These are phyloP conservation scores for Chara braunii DNA, from an alignment of 139 green algal species.

Conservation along the genomic window DNA sequence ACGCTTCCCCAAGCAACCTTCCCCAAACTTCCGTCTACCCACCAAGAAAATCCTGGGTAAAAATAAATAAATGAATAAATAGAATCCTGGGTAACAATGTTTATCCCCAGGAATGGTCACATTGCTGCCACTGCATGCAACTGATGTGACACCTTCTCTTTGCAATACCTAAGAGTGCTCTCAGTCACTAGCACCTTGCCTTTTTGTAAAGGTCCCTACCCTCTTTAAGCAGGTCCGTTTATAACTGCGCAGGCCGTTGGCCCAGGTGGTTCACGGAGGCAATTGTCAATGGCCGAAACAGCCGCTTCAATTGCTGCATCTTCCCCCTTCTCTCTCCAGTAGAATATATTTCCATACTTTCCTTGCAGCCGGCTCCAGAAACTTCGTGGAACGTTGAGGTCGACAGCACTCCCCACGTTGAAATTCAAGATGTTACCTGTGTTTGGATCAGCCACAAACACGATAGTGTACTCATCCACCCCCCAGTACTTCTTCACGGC, in stretches of 20 bases:
- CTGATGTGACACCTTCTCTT: too few relatives aligned
- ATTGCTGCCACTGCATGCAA: too few relatives aligned
- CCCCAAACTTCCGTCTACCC: too few relatives aligned
- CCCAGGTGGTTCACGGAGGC: constrained; percentile 21
- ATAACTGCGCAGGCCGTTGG: constrained; percentile 24
- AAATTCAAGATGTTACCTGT: constrained; percentile 94
- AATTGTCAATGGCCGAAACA: constrained; percentile 33
- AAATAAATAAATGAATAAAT: too few relatives aligned
- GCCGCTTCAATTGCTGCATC: constrained; percentile 34
- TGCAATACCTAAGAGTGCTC: not conserved
- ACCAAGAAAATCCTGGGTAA: too few relatives aligned
- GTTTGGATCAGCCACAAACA: constrained; percentile 80
- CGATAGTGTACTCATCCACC: constrained; percentile 87
- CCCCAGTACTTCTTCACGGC: constrained; percentile 91
- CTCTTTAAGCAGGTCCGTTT: constrained; percentile 7
- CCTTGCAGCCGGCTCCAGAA: constrained; percentile 85
- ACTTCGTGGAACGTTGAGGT: constrained; percentile 75
- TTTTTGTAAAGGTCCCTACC: too few relatives aligned
- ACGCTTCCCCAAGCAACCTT: too few relatives aligned
- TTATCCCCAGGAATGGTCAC: too few relatives aligned
- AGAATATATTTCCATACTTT: constrained; percentile 94
- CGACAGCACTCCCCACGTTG: constrained; percentile 84
- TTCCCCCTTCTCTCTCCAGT: constrained; percentile 68
- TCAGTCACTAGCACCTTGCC: not conserved
- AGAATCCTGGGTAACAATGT: too few relatives aligned